phyloP scores from a whole-genome alignment of 2,329 filamentous ascomycete genomes.

The Sarocladium brachiariae region DNA sequence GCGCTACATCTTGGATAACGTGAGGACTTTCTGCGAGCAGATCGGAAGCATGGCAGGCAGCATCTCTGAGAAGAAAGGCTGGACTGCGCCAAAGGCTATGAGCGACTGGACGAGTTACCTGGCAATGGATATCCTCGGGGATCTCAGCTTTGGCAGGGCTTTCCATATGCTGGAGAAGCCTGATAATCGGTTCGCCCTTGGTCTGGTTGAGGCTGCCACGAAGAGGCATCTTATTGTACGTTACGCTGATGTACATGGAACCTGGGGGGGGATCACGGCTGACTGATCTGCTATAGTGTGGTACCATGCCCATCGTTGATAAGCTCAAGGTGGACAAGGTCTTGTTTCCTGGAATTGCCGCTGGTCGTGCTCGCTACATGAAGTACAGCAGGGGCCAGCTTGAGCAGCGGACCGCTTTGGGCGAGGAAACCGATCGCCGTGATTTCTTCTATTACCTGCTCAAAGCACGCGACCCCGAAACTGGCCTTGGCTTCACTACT shows the following conservation, averaged over 20 bases:
- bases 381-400: conserved; percentile 62
- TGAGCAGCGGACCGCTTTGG: conserved; percentile 57
- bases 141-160: conserved; percentile 54
- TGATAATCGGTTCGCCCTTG: conserved; percentile 59
- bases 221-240: conserved; percentile 62
- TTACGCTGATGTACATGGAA: too few relatives aligned
- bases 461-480: conserved; percentile 64
- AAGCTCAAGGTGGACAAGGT: conserved; percentile 60
- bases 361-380: conserved; percentile 63
- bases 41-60: conserved; percentile 37
- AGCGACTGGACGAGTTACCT: conserved; percentile 56
- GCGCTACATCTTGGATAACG: conserved; percentile 57
- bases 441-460: conserved; percentile 74
- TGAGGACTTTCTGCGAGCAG: conserved; percentile 58
- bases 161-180: conserved; percentile 54
- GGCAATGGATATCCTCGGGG: conserved; percentile 56
- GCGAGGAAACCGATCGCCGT: conserved; percentile 58
- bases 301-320: conserved; percentile 63
- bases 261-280: neutral
- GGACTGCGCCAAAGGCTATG: conserved; percentile 56
- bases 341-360: conserved; percentile 60
- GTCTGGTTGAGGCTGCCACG: conserved; percentile 60
- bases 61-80: conserved; percentile 44
- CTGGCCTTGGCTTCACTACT: conserved; percentile 57
- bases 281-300: conserved; percentile 44